Evolutionary conservation across 2,329 filamentous ascomycete genomes (phyloP).

Genomic region (Monosporascus sp.): DNA sequence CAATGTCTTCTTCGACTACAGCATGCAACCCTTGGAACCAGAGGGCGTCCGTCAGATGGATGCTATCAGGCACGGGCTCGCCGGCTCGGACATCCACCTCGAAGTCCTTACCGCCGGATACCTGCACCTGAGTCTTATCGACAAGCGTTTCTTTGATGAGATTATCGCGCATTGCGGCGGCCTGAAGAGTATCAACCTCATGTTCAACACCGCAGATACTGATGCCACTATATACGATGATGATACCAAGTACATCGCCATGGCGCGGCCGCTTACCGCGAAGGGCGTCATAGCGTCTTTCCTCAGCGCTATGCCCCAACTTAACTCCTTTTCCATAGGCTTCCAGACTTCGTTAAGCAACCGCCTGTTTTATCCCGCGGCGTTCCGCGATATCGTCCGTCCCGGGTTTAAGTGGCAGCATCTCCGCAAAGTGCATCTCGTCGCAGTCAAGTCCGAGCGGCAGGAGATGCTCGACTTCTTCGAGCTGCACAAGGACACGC

Average conservation of each 20-base stretch:
- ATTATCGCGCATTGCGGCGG: background rate
- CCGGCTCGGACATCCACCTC: background rate
- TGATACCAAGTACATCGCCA: background rate
- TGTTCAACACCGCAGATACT: background rate
- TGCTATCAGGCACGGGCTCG: conserved; percentile 1
- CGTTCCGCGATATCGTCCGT: background rate
- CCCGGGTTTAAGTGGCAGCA: conserved; percentile 1
- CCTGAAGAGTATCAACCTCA: conserved; percentile 1
- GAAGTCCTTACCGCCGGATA: background rate
- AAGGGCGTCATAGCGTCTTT: background rate
- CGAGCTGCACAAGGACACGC: background rate
- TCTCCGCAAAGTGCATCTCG: background rate
- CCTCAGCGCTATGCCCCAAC: background rate
- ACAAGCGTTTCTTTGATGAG: background rate
- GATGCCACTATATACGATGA: background rate
- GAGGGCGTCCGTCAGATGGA: background rate
- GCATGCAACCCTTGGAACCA: background rate
- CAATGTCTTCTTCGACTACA: background rate
- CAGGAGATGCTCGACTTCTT: conserved; percentile 5
- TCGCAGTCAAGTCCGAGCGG: background rate
- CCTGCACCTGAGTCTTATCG: background rate
- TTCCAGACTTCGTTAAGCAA: background rate
- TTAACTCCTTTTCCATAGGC: background rate
- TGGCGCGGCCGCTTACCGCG: background rate
- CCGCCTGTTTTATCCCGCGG: background rate